phyloP scores from a whole-genome alignment of 1,139 yeast genomes.

The Trichomonascaceae sp. region DNA sequence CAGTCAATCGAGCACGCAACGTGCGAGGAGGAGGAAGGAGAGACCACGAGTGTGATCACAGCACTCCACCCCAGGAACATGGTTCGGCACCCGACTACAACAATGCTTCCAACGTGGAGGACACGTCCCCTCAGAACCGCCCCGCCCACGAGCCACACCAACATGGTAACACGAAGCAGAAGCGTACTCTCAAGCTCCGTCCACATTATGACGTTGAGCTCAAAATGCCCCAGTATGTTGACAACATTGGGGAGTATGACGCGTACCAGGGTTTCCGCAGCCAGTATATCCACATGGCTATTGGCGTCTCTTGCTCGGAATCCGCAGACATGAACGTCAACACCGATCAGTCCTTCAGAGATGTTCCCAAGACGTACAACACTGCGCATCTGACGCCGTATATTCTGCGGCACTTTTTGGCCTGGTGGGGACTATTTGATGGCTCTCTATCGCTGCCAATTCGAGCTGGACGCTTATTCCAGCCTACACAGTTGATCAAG shows the following conservation, averaged over 20 bases:
- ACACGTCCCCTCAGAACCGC: neutral
- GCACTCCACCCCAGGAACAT: too few relatives aligned
- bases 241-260: slow-evolving; percentile 40
- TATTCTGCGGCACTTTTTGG: slow-evolving; percentile 51
- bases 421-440: slow-evolving; percentile 76
- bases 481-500: slow-evolving; percentile 27
- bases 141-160: too few relatives aligned
- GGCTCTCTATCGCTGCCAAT: slow-evolving; percentile 64
- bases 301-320: slow-evolving; percentile 43
- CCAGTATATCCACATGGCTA: slow-evolving; percentile 65
- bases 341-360: slow-evolving; percentile 13
- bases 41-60: too few relatives aligned
- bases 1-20: neutral
- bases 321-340: slow-evolving; percentile 10
- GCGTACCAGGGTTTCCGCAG: slow-evolving; percentile 72
- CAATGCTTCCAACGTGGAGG: neutral
- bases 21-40: neutral
- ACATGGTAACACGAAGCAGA: slow-evolving; percentile 5
- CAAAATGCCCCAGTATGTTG: slow-evolving; percentile 48
- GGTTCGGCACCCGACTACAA: neutral
- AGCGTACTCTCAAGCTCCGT: slow-evolving; percentile 39
- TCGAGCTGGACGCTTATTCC: slow-evolving; percentile 58
- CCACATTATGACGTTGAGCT: slow-evolving; percentile 65
- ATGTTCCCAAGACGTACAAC: slow-evolving; percentile 34
- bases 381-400: slow-evolving; percentile 66